A percentile compares a stretch with the other conserved stretches of the same genome.
Conservation (phyloP, 2,329 filamentous ascomycete species). For the Ambrosiella beaveri region DNA sequence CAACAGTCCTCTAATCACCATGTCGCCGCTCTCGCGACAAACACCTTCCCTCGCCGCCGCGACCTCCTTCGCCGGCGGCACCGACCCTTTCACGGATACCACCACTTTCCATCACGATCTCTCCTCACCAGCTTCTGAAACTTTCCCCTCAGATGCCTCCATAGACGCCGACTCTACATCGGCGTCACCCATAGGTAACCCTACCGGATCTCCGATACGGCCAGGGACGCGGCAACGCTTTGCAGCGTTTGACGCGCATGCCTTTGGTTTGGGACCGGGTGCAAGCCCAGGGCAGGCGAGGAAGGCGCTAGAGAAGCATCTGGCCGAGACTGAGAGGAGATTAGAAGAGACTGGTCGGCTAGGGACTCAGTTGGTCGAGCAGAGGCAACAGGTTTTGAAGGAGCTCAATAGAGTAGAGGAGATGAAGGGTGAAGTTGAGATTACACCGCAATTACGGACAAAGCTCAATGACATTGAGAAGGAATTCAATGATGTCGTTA, state of each 20-base stretch:
- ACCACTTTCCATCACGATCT: neutral
- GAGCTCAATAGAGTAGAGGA: slow-evolving; percentile 72
- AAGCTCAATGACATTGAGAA: slow-evolving; percentile 76
- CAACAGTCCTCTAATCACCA: neutral
- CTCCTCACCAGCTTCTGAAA: slow-evolving; percentile 2
- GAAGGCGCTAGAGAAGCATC: slow-evolving; percentile 74
- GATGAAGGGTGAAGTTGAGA: slow-evolving; percentile 56
- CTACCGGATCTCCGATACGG: slow-evolving; percentile 13
- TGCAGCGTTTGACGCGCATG: slow-evolving; percentile 64
- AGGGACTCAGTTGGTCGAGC: slow-evolving; percentile 71
- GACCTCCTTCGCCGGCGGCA: slow-evolving; percentile 11
- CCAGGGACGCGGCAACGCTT: slow-evolving; percentile 45
- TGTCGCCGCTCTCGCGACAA: slow-evolving; percentile 7
- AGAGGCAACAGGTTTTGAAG: slow-evolving; percentile 68
- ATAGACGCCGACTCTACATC: slow-evolving; percentile 6
- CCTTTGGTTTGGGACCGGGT: slow-evolving; percentile 59
- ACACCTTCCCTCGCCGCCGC: slow-evolving; percentile 9
- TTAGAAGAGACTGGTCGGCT: slow-evolving; percentile 83
- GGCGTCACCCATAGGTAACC: neutral
- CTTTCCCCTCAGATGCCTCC: slow-evolving; percentile 8
- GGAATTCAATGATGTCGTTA: slow-evolving; percentile 86
- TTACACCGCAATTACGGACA: slow-evolving; percentile 65
- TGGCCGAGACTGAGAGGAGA: slow-evolving; percentile 79
- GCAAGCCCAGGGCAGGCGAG: slow-evolving; percentile 75
- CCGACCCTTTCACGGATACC: slow-evolving; percentile 6